Evolutionary conservation across 2,329 filamentous ascomycete genomes (phyloP), one percentile per base, ranked within the genome.

Genomic region (Dothidotthia symphoricarpi): DNA sequence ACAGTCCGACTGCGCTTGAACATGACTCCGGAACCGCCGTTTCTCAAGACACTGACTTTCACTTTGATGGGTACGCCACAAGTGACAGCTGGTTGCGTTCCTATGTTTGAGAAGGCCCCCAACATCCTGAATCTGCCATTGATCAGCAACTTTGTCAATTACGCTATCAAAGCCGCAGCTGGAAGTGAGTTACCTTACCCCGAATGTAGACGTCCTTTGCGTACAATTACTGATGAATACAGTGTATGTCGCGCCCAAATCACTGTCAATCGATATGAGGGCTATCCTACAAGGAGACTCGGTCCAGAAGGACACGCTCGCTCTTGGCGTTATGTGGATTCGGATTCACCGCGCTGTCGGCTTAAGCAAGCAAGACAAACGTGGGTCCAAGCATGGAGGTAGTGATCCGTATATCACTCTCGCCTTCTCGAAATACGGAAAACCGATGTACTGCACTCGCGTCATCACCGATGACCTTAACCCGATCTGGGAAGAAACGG

Each of bases 81-180:
- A 57, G 85, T 97, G 3, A 79, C 85, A 56, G 91, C 90, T 12
- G 87, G 88, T 2, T 97, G 91, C 60, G 84, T 89, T 11, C 93
- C 93, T 0, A 93, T 97, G 84, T 68, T 96, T n/a, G 82, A 93
- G 62, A 85, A 82, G 49, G 91, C 89, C 2, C 83, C 94, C 44
- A 97, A 97, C 53, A 82, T 97, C 30, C 73, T 97, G 16, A 95
- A 97, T 53, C 72, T 97, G 8, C 91, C 91, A 0, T 67, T 97
- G 25, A 96, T 97, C 55, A 94, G 88, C 11, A 94, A 94, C 57
- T 97, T 98, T 61, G 91, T 96, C 67, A 95, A 96, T 68, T 95
- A 90, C 70, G 88, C 91, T 4, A 95, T 97, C 54, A 83, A 82
- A 25, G 82, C 93, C 0, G 88, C 90, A 0, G 85, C 86, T 3